Percentiles rank a stretch among this genome's conserved stretches.
Conservation (phyloP, 495 filamentous ascomycete species). For the Podospora didyma region DNA sequence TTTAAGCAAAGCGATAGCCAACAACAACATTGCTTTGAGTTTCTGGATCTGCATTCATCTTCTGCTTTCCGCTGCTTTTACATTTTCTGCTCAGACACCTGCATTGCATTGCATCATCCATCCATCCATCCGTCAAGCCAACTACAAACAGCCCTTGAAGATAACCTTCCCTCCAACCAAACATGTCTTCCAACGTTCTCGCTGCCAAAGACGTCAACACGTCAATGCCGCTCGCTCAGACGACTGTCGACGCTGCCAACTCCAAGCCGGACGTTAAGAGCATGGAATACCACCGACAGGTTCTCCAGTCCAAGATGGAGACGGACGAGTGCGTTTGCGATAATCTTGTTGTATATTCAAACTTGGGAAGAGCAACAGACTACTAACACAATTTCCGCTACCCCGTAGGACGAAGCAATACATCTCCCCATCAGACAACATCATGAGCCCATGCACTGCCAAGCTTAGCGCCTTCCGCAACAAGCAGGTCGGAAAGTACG, state of each 20-base stretch:
- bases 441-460: slow-evolving; percentile 90
- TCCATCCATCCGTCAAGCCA: slow-evolving; percentile 3
- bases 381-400: not conserved
- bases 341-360: not conserved
- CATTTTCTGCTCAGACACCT: not conserved
- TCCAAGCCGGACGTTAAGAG: slow-evolving; percentile 47
- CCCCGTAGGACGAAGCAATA: slow-evolving; percentile 56
- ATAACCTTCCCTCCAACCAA: not conserved
- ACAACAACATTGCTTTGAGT: not conserved
- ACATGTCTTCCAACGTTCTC: slow-evolving; percentile 46
- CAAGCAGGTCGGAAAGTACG: slow-evolving; percentile 71
- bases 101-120: slow-evolving; percentile 4
- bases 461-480: slow-evolving; percentile 81
- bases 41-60: not conserved
- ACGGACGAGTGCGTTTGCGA: slow-evolving; percentile 57
- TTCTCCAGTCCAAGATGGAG: slow-evolving; percentile 68
- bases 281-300: slow-evolving; percentile 79
- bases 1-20: slow-evolving; percentile 2
- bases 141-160: not conserved
- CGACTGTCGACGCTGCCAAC: slow-evolving; percentile 22
- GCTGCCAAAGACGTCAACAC: slow-evolving; percentile 56
- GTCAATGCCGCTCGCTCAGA: slow-evolving; percentile 24
- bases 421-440: slow-evolving; percentile 86
- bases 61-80: not conserved
- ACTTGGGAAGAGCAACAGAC: not conserved